Percentiles rank a stretch among this genome's conserved stretches.
These are phyloP conservation scores for Isochrysis galbana DNA, from an alignment of 78 protist species.

Conservation along the genomic window DNA sequence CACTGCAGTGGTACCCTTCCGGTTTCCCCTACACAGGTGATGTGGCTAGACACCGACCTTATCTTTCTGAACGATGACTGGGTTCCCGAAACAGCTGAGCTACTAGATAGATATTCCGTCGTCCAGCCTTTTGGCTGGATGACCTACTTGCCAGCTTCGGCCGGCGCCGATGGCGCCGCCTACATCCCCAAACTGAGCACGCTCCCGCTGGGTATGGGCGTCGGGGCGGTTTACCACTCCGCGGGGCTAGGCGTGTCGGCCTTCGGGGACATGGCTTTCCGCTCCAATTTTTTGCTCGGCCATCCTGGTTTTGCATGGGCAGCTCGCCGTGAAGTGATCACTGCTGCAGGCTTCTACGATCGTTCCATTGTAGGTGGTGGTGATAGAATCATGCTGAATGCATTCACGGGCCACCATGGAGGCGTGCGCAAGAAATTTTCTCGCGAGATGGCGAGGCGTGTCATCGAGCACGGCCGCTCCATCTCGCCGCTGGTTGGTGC, in stretches of 20 bases:
- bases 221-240: neutral
- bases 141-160: slow-evolving; percentile 18
- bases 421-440: neutral
- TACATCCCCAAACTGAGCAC: neutral
- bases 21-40: neutral
- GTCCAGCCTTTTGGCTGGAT: slow-evolving; percentile 30
- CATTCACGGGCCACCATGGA: neutral
- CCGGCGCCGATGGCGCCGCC: neutral
- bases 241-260: neutral
- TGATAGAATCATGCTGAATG: neutral
- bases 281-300: neutral
- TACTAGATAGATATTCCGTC: neutral
- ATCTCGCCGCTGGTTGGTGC: neutral
- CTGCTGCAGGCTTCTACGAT: slow-evolving; percentile 17
- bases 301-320: slow-evolving; percentile 31
- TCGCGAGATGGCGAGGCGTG: neutral
- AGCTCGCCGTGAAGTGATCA: neutral
- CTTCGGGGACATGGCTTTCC: neutral
- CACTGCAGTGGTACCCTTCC: too few relatives aligned
- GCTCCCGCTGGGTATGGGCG: slow-evolving; percentile 34
- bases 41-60: slow-evolving; percentile 31
- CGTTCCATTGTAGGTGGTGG: slow-evolving; percentile 15
- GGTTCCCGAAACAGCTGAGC: slow-evolving; percentile 16
- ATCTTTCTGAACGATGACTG: neutral
- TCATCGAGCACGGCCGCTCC: neutral